Evolutionary conservation across 1,284 basidiomycete species (phyloP).

Genomic region (Cutaneotrichosporon spelunceum): DNA sequence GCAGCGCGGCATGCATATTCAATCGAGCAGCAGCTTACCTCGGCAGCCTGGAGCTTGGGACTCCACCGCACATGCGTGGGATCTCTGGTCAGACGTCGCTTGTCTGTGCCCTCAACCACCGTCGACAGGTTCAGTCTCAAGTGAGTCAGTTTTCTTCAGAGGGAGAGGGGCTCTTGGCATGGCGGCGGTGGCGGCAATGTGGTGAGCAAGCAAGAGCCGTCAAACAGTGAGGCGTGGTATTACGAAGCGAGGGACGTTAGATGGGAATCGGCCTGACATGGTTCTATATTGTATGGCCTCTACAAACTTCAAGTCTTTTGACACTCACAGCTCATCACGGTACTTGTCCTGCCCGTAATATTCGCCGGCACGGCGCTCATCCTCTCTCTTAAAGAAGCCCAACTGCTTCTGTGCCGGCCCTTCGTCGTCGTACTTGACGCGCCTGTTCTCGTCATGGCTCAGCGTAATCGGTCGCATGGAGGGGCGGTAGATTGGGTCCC

Average conservation of each 20-base stretch:
- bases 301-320: not conserved
- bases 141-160: no score
- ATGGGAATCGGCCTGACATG: not conserved
- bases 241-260: not conserved
- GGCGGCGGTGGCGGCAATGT: not conserved
- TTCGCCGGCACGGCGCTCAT: slow-evolving; percentile 19
- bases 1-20: no score
- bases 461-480: slow-evolving; percentile 46
- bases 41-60: no score
- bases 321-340: slow-evolving; percentile 4
- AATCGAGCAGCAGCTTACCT: no score
- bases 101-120: no score
- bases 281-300: not conserved
- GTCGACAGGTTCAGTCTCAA: no score
- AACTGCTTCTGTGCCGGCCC: slow-evolving; percentile 32
- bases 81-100: not conserved
- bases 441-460: slow-evolving; percentile 33
- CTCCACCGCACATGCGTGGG: no score
- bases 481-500: slow-evolving; percentile 46
- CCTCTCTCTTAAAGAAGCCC: slow-evolving; percentile 41
- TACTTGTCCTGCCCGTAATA: slow-evolving; percentile 15
- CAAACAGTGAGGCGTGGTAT: not conserved
- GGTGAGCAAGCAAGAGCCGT: not conserved
- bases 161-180: no score
- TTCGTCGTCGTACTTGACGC: slow-evolving; percentile 32